Percentiles rank a stretch among this genome's conserved stretches.
phyloP scores from a whole-genome alignment of 2,329 filamentous ascomycete genomes.

The Sordariomycetes sp. region DNA sequence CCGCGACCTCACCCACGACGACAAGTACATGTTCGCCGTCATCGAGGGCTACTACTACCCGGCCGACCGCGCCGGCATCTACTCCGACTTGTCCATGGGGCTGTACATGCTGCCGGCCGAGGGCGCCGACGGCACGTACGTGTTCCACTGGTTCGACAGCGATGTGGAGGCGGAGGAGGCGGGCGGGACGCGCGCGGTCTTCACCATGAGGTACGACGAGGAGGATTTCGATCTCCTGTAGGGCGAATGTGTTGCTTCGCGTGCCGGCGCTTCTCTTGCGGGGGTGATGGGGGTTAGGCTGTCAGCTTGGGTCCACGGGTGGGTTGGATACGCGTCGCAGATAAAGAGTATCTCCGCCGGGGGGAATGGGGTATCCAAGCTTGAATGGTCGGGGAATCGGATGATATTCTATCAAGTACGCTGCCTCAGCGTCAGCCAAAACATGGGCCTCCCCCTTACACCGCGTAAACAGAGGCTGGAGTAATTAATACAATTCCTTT shows the following conservation, averaged over 20 bases:
- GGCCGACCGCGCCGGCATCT: background rate
- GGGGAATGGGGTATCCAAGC: background rate
- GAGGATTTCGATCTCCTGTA: background rate
- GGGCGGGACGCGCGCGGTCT: background rate
- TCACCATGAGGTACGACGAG: background rate
- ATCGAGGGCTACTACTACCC: constrained; percentile 2
- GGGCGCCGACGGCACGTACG: background rate
- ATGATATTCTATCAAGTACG: background rate
- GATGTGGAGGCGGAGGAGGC: background rate
- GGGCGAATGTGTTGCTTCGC: no score
- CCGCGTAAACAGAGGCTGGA: background rate
- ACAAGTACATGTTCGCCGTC: constrained; percentile 7
- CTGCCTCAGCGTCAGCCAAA: background rate
- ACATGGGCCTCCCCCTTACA: background rate
- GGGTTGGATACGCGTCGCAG: no score
- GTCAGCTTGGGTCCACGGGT: no score
- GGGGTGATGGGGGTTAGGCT: no score
- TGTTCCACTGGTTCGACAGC: background rate
- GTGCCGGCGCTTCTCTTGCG: no score
- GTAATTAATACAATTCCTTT: constrained; percentile 4
- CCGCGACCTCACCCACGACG: constrained; percentile 5
- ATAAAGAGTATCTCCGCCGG: background rate
- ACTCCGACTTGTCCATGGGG: background rate
- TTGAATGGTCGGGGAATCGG: background rate
- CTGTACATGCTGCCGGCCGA: background rate